phyloP scores from a whole-genome alignment of 2,329 filamentous ascomycete genomes.

The Beauveria sp. region DNA sequence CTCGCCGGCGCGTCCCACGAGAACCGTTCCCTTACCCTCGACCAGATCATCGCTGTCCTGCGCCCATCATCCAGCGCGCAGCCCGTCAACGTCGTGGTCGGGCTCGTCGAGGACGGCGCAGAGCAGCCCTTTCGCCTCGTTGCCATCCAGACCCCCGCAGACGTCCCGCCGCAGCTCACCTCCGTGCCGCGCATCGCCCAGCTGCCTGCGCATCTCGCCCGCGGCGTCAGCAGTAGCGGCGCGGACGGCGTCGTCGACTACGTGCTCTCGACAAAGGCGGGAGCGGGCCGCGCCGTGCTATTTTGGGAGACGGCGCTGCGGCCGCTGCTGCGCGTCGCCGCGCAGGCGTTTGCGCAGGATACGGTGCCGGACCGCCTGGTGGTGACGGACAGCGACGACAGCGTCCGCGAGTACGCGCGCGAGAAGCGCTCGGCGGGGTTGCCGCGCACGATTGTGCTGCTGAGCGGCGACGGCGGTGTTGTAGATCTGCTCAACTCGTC shows the following conservation, averaged over 20 bases:
- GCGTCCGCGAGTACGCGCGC: conserved; percentile 55
- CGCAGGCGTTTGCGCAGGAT: conserved; percentile 13
- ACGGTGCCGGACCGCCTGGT: conserved; percentile 22
- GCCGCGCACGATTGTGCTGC: conserved; percentile 58
- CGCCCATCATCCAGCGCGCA: conserved; percentile 4
- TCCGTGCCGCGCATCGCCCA: conserved; percentile 27
- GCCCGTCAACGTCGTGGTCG: conserved; percentile 24
- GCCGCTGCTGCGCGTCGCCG: conserved; percentile 45
- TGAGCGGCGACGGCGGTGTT: conserved; percentile 83
- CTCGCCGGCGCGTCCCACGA: not conserved
- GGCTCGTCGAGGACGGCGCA: conserved; percentile 27
- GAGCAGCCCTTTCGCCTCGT: conserved; percentile 22
- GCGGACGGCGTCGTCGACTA: conserved; percentile 46
- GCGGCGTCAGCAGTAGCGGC: not conserved
- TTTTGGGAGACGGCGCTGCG: conserved; percentile 50
- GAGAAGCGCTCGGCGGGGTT: conserved; percentile 19
- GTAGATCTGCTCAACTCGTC: conserved; percentile 71
- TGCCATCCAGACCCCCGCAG: conserved; percentile 20
- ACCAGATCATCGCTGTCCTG: conserved; percentile 24
- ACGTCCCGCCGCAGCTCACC: conserved; percentile 30
- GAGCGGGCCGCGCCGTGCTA: conserved; percentile 45
- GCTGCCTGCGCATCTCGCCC: conserved; percentile 31
- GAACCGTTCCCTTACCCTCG: conserved; percentile 12
- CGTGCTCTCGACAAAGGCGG: conserved; percentile 60
- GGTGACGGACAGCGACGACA: conserved; percentile 55